A percentile compares a stretch with the other conserved stretches of the same genome.
phyloP scores from a whole-genome alignment of 306 rosid genomes.

The Dryas alaskensis region DNA sequence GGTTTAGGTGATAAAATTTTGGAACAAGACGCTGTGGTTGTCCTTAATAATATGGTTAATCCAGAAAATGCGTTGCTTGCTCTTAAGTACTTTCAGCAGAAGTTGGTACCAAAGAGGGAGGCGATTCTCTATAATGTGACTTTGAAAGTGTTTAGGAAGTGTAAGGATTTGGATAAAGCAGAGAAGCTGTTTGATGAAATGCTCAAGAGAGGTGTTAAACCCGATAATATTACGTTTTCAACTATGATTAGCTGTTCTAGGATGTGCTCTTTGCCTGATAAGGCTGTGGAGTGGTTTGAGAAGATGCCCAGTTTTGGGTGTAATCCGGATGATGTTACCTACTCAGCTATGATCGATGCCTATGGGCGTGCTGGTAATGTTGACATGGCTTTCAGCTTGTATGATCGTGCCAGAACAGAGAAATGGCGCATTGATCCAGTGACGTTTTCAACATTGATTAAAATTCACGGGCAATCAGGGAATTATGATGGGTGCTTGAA shows the following conservation, averaged over 20 bases:
- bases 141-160: conserved; percentile 52
- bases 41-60: conserved; percentile 57
- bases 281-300: conserved; percentile 84
- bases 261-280: conserved; percentile 41
- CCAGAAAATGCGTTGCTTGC: conserved; percentile 51
- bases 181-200: conserved; percentile 82
- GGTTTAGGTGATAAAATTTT: conserved; percentile 37
- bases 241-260: conserved; percentile 73
- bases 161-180: conserved; percentile 56
- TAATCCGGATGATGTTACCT: conserved; percentile 58
- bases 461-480: conserved; percentile 58
- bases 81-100: conserved; percentile 46
- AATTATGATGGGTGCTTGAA: conserved; percentile 75
- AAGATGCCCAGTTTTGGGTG: conserved; percentile 61
- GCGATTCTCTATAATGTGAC: conserved; percentile 70
- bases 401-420: conserved; percentile 67
- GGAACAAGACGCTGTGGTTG: conserved; percentile 52
- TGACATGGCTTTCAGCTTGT: conserved; percentile 68
- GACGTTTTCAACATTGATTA: conserved; percentile 66
- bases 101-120: conserved; percentile 32
- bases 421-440: conserved; percentile 64
- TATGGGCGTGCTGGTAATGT: conserved; percentile 71
- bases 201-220: conserved; percentile 62
- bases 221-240: conserved; percentile 69
- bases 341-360: conserved; percentile 60